Percentiles rank a stretch among this genome's conserved stretches.
These are phyloP conservation scores for Albifimbria verrucaria DNA, from an alignment of 2,329 filamentous ascomycete genomes.

Conservation along the genomic window DNA sequence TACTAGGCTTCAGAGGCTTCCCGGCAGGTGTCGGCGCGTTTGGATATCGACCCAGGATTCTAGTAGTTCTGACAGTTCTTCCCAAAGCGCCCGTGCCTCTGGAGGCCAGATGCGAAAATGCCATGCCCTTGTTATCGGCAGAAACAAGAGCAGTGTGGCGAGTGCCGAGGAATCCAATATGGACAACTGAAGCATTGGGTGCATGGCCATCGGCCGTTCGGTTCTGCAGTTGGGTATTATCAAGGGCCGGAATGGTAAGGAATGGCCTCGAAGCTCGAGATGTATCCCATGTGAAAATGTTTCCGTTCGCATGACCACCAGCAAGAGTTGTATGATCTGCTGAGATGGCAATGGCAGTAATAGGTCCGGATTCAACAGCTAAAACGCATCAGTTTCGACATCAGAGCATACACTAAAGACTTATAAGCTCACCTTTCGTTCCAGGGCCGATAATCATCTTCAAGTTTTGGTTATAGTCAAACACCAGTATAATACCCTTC, in stretches of 20 bases:
- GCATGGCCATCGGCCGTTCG: constrained; percentile 79
- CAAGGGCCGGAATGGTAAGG: constrained; percentile 76
- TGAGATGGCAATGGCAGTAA: constrained; percentile 85
- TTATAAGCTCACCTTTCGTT: constrained; percentile 66
- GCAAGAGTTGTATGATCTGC: constrained; percentile 92
- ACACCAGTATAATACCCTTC: constrained; percentile 90
- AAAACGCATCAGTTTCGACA: constrained; percentile 25
- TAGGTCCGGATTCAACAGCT: constrained; percentile 86
- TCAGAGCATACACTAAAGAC: not conserved
- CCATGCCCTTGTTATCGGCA: constrained; percentile 93
- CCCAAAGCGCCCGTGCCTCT: constrained; percentile 84
- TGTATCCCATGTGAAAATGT: constrained; percentile 97
- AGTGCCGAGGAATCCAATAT: constrained; percentile 92
- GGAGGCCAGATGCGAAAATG: constrained; percentile 93
- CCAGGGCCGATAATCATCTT: constrained; percentile 92
- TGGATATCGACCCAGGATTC: constrained; percentile 90
- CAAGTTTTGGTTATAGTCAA: constrained; percentile 94
- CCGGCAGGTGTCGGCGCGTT: constrained; percentile 59
- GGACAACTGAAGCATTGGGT: constrained; percentile 71
- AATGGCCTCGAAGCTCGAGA: constrained; percentile 80
- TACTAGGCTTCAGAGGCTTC: constrained; percentile 82
- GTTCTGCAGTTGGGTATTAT: constrained; percentile 60
- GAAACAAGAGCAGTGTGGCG: constrained; percentile 93
- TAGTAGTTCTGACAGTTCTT: constrained; percentile 80
- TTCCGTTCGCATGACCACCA: constrained; percentile 82